Evolutionary conservation across 208 protist genomes (phyloP).

Genomic region (Trypanosoma rangeli): DNA sequence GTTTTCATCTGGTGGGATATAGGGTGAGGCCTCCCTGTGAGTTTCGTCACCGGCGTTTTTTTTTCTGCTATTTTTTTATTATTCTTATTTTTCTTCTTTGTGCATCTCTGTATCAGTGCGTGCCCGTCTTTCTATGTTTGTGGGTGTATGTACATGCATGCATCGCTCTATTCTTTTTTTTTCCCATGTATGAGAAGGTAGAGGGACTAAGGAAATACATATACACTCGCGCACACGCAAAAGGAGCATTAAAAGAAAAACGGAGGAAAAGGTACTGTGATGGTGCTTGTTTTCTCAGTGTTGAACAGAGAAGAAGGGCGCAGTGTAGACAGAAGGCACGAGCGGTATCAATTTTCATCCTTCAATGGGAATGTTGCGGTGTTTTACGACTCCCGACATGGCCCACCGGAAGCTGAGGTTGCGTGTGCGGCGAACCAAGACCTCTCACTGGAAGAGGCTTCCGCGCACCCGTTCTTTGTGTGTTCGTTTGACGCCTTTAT

Average conservation of each 20-base stretch:
- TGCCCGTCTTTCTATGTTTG: too few species aligned
- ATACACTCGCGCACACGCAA: background rate
- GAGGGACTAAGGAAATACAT: background rate
- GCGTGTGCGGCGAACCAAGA: slow-evolving; percentile 4
- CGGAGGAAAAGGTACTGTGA: background rate
- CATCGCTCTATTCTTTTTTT: too few species aligned
- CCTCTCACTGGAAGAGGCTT: slow-evolving; percentile 13
- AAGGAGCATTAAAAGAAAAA: background rate
- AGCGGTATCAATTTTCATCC: slow-evolving; percentile 18
- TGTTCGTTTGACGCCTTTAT: slow-evolving; percentile 63
- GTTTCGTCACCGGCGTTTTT: background rate
- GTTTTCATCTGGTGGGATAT: too few species aligned
- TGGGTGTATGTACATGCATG: too few species aligned
- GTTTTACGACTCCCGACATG: slow-evolving; percentile 26
- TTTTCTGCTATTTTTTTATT: too few species aligned
- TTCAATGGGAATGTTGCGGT: slow-evolving; percentile 19
- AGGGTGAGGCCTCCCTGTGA: background rate
- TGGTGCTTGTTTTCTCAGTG: slow-evolving; percentile 32
- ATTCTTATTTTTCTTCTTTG: too few species aligned
- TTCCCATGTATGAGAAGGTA: background rate
- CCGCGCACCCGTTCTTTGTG: slow-evolving; percentile 56
- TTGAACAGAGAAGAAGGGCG: slow-evolving; percentile 2
- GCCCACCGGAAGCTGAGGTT: slow-evolving; percentile 16
- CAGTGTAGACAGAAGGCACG: slow-evolving; percentile 12
- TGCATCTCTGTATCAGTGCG: too few species aligned